Evolutionary conservation across 768 basidiomycete species (phyloP), one percentile per base, ranked within the genome.

Genomic region (Tricholomella constricta): DNA sequence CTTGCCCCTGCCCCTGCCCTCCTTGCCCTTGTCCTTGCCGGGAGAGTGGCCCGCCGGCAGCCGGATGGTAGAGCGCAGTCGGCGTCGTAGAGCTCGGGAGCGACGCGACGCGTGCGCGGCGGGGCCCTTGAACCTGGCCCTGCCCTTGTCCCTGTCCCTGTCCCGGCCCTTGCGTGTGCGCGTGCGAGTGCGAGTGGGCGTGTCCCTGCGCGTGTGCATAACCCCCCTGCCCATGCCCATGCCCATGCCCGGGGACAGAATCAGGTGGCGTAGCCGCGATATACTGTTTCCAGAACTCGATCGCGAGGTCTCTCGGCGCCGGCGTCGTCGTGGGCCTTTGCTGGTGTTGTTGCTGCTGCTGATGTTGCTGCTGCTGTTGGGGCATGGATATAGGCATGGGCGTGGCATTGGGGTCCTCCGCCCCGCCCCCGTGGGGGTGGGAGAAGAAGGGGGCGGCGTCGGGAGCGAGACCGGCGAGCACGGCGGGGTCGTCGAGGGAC

Each of bases 261-360:
- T n/a, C 6, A 54, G 20, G 35, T 23, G 41, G 14, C 10, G 51
- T 50, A 4, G 47, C 46, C 23, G 34, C 57, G 17, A 91, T 77
- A 60, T 85, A 91, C 57, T 82, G 75, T 67, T 78, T 89, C 89
- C 89, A 91, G 56, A 88, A 83, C 48, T 89, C 85, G 43, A 78
- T 73, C 63, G 9, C 31, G 4, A 89, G 62, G 58, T 89, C 85
- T 46, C 75, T 70, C 45, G 70, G 14, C 10, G 10, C 25, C 5
- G 23, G 22, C 3, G 41, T 42, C 62, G 47, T 71, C 76, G 49
- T 52, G 58, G 20, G 70, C 80, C 49, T 74, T 67, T 32, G 57
- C 37, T 6, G 69, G 68, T 0, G 74, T 66, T 62, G 56, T 27
- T 2, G 68, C 47, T 58, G 22, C 65, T 68, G 40, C 63, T 61